phyloP scores from a whole-genome alignment of 208 protist genomes.

The Leishmania braziliensis region DNA sequence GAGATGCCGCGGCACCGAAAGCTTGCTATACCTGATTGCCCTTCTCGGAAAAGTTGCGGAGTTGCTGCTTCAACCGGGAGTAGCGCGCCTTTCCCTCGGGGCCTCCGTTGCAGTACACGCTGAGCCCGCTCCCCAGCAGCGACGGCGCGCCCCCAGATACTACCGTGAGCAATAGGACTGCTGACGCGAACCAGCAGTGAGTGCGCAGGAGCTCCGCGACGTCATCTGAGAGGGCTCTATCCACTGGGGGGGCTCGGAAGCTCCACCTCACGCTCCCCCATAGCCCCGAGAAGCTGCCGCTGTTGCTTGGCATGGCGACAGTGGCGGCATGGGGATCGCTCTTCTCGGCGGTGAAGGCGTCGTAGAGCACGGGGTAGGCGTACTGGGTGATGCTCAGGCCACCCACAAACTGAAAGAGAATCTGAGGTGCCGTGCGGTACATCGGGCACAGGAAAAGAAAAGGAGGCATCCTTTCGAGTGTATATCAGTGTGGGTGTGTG shows the following conservation, averaged over 20 bases:
- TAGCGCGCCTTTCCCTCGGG: conserved; percentile 47
- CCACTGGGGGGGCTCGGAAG: neutral
- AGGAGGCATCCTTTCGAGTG: neutral
- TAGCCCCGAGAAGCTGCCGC: neutral
- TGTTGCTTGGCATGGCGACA: neutral
- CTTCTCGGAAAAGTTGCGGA: conserved; percentile 20
- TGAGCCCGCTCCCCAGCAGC: conserved; percentile 37
- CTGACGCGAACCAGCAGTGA: conserved; percentile 23
- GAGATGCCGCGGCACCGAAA: neutral
- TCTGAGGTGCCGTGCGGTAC: conserved; percentile 31
- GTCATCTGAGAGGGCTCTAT: conserved; percentile 43
- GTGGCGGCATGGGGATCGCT: neutral
- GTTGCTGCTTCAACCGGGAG: conserved; percentile 39
- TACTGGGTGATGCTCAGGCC: conserved; percentile 35
- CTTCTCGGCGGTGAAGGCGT: conserved; percentile 1
- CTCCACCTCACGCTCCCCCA: conserved; percentile 9
- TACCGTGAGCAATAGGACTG: conserved; percentile 28
- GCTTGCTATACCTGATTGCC: neutral
- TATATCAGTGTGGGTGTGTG: neutral
- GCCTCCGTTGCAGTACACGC: conserved; percentile 23
- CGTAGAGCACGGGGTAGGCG: conserved; percentile 15
- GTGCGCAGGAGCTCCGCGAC: conserved; percentile 30
- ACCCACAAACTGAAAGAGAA: conserved; percentile 37
- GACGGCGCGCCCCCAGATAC: conserved; percentile 52
- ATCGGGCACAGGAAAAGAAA: conserved; percentile 4